phyloP scores from a whole-genome alignment of 140 eudicot genomes.

The Bidens hawaiensis region DNA sequence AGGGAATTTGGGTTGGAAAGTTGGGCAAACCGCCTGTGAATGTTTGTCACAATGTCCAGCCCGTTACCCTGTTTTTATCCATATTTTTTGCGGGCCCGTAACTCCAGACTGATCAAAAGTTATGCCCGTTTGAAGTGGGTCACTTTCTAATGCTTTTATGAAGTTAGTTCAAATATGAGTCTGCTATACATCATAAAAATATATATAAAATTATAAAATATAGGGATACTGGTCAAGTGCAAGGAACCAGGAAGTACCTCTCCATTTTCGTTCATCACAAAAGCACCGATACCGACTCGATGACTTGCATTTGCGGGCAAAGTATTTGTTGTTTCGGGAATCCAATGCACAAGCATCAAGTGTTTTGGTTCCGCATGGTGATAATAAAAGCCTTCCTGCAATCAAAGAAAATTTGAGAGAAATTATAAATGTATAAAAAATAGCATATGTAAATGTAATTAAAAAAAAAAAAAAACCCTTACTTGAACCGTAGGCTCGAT shows the following conservation, averaged over 20 bases:
- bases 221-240: background rate
- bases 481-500: conserved; percentile 82
- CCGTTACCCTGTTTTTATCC: background rate
- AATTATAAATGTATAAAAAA: background rate
- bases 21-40: background rate
- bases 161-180: background rate
- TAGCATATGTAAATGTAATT: background rate
- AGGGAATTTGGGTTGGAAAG: background rate
- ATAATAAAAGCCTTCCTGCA: conserved; percentile 76
- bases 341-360: conserved; percentile 84
- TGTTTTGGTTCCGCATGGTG: conserved; percentile 86
- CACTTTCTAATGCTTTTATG: background rate
- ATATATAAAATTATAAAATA: too few species aligned
- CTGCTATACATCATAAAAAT: background rate
- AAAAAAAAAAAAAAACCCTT: too few species aligned
- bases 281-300: conserved; percentile 82
- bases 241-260: conserved; percentile 61
- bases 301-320: conserved; percentile 81
- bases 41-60: background rate
- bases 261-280: conserved; percentile 61
- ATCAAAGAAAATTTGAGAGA: conserved; percentile 12
- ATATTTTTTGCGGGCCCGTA: background rate
- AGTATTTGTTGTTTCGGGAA: conserved; percentile 58
- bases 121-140: background rate
- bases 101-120: background rate